Conservation (phyloP, 2,329 filamentous ascomycete species). For the Botrytis porri region DNA sequence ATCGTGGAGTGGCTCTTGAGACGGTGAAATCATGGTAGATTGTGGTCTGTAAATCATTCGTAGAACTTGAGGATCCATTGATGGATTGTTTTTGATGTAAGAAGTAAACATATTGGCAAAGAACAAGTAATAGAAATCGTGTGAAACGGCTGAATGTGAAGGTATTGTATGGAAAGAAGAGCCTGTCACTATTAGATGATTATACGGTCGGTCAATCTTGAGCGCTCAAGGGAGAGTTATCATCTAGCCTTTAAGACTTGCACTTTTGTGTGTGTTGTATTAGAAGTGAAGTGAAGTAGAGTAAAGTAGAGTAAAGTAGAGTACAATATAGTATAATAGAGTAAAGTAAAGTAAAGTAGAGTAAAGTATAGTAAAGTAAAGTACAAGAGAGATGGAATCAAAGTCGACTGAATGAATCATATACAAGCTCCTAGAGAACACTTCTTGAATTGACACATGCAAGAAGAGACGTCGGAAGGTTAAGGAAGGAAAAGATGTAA, state of each 20-base stretch:
- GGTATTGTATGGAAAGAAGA: neutral
- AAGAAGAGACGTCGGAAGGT: neutral
- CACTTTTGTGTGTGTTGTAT: too few species aligned
- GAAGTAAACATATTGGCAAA: slow-evolving; percentile 4
- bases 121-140: neutral
- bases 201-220: neutral
- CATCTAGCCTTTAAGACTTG: neutral
- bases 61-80: slow-evolving; percentile 9
- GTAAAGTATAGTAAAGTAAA: too few species aligned
- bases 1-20: neutral
- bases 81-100: slow-evolving; percentile 8
- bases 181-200: neutral
- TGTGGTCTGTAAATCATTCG: neutral
- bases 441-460: neutral
- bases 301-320: too few species aligned
- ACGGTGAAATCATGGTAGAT: neutral
- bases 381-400: neutral
- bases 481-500: neutral
- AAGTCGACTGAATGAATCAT: neutral
- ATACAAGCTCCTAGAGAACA: neutral
- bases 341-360: neutral
- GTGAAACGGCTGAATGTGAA: neutral
- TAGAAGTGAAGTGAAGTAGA: neutral
- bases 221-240: neutral
- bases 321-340: too few species aligned